Percentiles rank a stretch among this genome's conserved stretches.
Evolutionary conservation across 352 stramenopile genomes (phyloP).

Genomic region (Phytophthora fragariaefolia): DNA sequence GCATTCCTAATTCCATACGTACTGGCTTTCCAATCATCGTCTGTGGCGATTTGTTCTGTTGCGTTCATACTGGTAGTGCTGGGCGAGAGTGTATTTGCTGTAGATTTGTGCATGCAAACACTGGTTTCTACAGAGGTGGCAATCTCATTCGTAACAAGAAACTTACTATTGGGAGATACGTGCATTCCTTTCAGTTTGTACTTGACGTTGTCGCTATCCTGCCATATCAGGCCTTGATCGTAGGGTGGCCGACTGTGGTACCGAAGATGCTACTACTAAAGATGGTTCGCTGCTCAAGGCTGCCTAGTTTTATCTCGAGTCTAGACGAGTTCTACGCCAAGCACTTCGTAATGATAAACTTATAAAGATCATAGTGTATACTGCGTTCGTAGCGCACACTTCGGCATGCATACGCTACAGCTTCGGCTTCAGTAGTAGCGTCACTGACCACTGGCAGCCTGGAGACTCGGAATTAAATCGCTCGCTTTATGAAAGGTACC

Average conservation of each 20-base stretch:
- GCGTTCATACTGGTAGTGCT: conserved; percentile 32
- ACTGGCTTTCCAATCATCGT: conserved; percentile 41
- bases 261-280: conserved; percentile 42
- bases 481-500: background rate
- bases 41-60: conserved; percentile 10
- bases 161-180: conserved; percentile 46
- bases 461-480: background rate
- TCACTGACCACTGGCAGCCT: background rate
- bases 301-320: conserved; percentile 45
- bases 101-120: conserved; percentile 63
- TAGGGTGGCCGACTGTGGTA: conserved; percentile 5
- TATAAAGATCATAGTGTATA: conserved; percentile 46
- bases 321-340: conserved; percentile 63
- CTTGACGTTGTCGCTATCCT: conserved; percentile 56
- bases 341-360: conserved; percentile 56
- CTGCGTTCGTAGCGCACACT: conserved; percentile 44
- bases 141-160: conserved; percentile 49
- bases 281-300: conserved; percentile 42
- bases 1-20: conserved; percentile 61
- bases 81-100: conserved; percentile 51
- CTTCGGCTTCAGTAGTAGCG: background rate
- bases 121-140: conserved; percentile 57
- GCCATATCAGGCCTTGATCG: conserved; percentile 22
- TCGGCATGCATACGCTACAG: conserved; percentile 12
- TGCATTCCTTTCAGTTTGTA: conserved; percentile 46